Evolutionary conservation across 495 filamentous ascomycete genomes (phyloP).

Genomic region (Hyaloscypha hepaticicola): DNA sequence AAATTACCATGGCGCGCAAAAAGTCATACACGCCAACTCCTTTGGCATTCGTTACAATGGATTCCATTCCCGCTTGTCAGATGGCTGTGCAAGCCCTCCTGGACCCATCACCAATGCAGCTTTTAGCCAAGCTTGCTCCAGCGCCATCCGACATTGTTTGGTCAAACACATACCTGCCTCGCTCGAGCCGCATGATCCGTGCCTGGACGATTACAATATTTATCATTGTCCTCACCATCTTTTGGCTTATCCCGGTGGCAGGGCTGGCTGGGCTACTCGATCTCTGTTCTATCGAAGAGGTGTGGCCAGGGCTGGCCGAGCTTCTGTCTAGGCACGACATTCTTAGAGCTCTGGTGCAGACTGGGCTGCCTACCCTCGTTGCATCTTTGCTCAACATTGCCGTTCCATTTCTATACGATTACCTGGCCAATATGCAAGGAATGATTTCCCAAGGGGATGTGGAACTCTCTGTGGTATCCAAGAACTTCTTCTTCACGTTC

Average conservation of each 20-base stretch:
- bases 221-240: constrained; percentile 76
- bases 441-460: constrained; percentile 93
- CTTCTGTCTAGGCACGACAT: constrained; percentile 65
- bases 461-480: constrained; percentile 92
- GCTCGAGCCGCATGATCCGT: constrained; percentile 66
- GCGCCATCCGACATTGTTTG: constrained; percentile 88
- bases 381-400: constrained; percentile 83
- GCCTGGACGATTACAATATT: constrained; percentile 81
- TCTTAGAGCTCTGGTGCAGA: constrained; percentile 74
- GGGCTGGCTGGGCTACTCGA: constrained; percentile 76
- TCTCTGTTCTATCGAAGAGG: constrained; percentile 69
- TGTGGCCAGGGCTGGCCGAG: constrained; percentile 69
- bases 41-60: constrained; percentile 94
- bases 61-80: constrained; percentile 87
- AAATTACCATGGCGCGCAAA: constrained; percentile 65
- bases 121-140: constrained; percentile 84
- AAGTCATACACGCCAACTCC: constrained; percentile 78
- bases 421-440: constrained; percentile 84
- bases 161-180: constrained; percentile 87
- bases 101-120: constrained; percentile 79
- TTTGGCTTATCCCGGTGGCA: constrained; percentile 88
- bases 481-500: constrained; percentile 99
- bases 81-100: constrained; percentile 93
- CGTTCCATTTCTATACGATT: constrained; percentile 94
- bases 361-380: constrained; percentile 79